Percentiles rank a stretch among this genome's conserved stretches.
Conservation (phyloP, 345 rosid genomes). For the Rhodomyrtus tomentosa region DNA sequence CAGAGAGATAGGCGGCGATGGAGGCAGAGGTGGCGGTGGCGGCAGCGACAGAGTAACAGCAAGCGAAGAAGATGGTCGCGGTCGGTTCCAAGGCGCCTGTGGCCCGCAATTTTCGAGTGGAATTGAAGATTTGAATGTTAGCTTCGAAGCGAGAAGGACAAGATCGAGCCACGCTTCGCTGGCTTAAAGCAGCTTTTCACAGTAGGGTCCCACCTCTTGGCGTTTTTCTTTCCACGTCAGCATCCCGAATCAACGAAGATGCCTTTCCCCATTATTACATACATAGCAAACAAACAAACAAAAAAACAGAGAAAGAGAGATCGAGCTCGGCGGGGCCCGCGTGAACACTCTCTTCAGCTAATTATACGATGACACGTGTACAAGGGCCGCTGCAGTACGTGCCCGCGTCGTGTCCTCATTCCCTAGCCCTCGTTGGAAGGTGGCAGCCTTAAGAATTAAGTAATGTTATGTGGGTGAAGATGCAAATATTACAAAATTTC, state of each 20-base stretch:
- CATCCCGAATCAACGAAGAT: not conserved
- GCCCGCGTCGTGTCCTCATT: not conserved
- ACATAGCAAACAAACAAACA: not conserved
- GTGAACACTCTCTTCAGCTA: not conserved
- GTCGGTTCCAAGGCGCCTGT: no score
- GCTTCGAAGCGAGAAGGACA: no score
- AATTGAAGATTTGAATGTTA: no score
- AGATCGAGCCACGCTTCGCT: no score
- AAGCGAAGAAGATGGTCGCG: no score
- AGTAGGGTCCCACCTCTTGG: not conserved
- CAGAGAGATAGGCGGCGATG: no score
- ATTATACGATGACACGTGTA: not conserved
- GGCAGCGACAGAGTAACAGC: no score
- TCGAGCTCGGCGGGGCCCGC: not conserved
- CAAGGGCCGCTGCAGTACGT: accelerated
- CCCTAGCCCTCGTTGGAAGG: not conserved
- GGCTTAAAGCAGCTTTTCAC: not conserved
- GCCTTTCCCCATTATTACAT: not conserved
- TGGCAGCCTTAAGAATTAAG: not conserved
- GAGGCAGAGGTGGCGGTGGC: no score
- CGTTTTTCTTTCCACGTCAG: not conserved
- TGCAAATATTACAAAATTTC: not conserved
- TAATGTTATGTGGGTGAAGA: no score
- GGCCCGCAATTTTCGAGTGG: no score
- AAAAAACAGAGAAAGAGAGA: no score